Conservation (phyloP, 1,284 basidiomycete genomes). For the Austropuccinia psidii region DNA sequence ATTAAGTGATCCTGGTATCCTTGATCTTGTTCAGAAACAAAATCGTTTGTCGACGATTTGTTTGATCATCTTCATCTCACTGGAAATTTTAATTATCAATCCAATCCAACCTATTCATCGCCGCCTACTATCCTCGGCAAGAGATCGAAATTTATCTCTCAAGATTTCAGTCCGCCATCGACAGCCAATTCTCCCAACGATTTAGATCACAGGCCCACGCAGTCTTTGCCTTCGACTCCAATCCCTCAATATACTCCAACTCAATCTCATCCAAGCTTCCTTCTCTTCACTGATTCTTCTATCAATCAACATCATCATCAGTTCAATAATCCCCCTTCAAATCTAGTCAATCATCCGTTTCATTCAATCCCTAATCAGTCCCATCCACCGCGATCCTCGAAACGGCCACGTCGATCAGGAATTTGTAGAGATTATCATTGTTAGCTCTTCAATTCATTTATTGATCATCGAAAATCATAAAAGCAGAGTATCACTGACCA, state of each 20-base stretch:
- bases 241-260: conserved; percentile 37
- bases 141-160: no score
- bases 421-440: conserved; percentile 34
- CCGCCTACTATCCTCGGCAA: conserved; percentile 15
- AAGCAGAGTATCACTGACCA: not conserved
- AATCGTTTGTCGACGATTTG: conserved; percentile 15
- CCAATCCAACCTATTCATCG: conserved; percentile 7
- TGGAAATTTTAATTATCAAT: conserved; percentile 20
- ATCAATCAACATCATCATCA: not conserved
- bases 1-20: not conserved
- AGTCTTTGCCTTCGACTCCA: conserved; percentile 9
- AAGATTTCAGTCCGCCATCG: no score
- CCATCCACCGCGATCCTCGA: not conserved
- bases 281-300: conserved; percentile 5
- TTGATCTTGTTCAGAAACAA: not conserved
- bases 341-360: not conserved
- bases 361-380: not conserved
- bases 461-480: no score
- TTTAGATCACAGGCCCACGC: not conserved
- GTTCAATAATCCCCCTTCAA: not conserved
- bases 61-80: conserved; percentile 34
- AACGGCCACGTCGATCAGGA: conserved; percentile 8
- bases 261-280: conserved; percentile 34
- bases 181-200: conserved; percentile 6
- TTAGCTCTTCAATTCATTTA: not conserved